Evolutionary conservation across 163 green algal species (phyloP), one percentile per base, ranked within the genome.

Genomic region (Coccomyxa subellipsoidea): DNA sequence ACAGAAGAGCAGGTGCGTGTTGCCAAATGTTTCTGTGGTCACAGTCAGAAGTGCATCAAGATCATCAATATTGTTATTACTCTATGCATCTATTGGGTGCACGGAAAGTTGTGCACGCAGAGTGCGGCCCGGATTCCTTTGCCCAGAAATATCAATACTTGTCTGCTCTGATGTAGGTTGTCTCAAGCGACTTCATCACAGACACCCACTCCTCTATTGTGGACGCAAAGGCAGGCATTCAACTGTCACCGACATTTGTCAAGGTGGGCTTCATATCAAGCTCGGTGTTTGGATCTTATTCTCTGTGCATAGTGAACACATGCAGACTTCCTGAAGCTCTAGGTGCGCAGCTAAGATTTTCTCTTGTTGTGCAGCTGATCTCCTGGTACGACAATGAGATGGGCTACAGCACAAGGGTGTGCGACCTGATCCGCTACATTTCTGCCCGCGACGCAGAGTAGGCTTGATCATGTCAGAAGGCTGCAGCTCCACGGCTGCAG

Each of bases 171-270:
- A 59, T 59, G 23, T 18, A 59, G 47, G 94, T 99, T 7, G 96
- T 99, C 31, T 97, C 91, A 54, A 90, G 90, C 21, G 96, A 99
- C 91, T 99, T 99, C 85, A 92, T 96, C 76, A 85, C 84, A 39
- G 94, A 99, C 90, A 84, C 84, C 27, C 89, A 83, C 87, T 98
- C 92, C 9, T 98, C 91, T 83, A 99, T 98, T 85, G 90, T 99
- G 15, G 96, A 99, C 84, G 92, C 93, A 83, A 96, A 94, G 85
- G 96, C 96, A 21, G 96, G 96, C 85, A 98, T 99, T 90, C 85
- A 89, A 79, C 92, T 99, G 37, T 91, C 85, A 38, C 82, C 84
- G 83, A 98, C 90, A 69, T 99, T 99, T 85, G 92, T 98, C 75
- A 99, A 99, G 92, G 47, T 59, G 23, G 21, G 23, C 47, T 59